These are phyloP conservation scores for Luffa aegyptiaca DNA, from an alignment of 306 rosid species.

Conservation along the genomic window DNA sequence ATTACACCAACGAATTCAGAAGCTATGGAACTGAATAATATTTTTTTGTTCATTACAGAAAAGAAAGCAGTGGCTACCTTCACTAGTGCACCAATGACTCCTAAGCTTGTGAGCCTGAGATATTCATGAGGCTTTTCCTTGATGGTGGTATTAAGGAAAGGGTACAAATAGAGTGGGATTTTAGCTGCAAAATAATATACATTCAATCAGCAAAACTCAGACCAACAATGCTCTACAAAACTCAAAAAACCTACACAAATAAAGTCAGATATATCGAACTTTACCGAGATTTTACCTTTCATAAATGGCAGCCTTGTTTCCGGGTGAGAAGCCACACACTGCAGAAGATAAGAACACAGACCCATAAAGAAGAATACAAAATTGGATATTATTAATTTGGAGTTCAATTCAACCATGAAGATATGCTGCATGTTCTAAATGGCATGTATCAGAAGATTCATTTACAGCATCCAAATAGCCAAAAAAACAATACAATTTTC, in stretches of 20 bases:
- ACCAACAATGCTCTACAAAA: background rate
- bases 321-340: slow-evolving; percentile 35
- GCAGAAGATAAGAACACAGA: background rate
- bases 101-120: slow-evolving; percentile 36
- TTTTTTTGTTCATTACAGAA: background rate
- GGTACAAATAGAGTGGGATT: slow-evolving; percentile 26
- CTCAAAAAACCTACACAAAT: background rate
- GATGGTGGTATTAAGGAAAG: slow-evolving; percentile 21
- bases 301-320: slow-evolving; percentile 26
- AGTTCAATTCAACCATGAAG: background rate
- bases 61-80: slow-evolving; percentile 24
- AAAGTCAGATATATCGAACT: background rate
- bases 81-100: slow-evolving; percentile 31
- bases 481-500: too few species aligned
- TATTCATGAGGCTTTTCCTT: slow-evolving; percentile 22
- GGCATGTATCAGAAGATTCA: background rate
- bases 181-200: slow-evolving; percentile 20
- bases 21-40: background rate
- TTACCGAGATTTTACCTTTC: slow-evolving; percentile 15
- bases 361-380: background rate
- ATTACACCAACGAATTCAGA: background rate
- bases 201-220: background rate
- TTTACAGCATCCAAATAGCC: background rate
- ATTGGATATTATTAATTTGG: background rate
- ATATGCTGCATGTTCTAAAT: background rate